Conservation (phyloP, 139 green algal species). For the Picochlorum sp. region DNA sequence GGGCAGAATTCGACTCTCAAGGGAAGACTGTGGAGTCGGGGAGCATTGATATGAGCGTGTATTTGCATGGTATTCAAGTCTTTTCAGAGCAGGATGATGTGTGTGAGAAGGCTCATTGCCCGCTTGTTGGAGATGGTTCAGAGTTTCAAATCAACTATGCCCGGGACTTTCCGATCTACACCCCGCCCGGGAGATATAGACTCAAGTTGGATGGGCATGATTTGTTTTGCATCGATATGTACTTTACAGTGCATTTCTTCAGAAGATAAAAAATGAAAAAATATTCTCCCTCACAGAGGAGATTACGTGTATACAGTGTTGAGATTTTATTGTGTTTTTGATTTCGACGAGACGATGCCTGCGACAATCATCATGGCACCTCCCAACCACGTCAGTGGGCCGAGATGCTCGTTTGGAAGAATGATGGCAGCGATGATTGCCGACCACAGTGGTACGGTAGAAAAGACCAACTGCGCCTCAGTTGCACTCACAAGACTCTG, state of each 20-base stretch:
- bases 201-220: background rate
- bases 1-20: background rate
- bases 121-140: slow-evolving; percentile 2
- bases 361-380: slow-evolving; percentile 13
- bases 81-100: slow-evolving; percentile 11
- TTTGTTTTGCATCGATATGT: slow-evolving; percentile 10
- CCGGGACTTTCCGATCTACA: slow-evolving; percentile 2
- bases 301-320: too few species aligned
- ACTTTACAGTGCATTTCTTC: slow-evolving; percentile 1
- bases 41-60: slow-evolving; percentile 5
- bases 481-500: slow-evolving; percentile 21
- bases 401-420: slow-evolving; percentile 14
- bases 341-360: background rate
- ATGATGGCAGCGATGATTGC: slow-evolving; percentile 10
- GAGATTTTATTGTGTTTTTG: background rate
- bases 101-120: slow-evolving; percentile 13
- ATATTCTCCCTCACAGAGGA: too few species aligned
- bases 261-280: background rate
- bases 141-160: slow-evolving; percentile 1
- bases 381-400: slow-evolving; percentile 10
- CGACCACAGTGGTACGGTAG: slow-evolving; percentile 16
- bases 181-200: slow-evolving; percentile 5
- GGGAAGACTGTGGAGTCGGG: background rate
- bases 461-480: slow-evolving; percentile 23
- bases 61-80: slow-evolving; percentile 7